These are phyloP conservation scores for Apium graveolens DNA, from an alignment of 129 eudicot species.

Conservation along the genomic window DNA sequence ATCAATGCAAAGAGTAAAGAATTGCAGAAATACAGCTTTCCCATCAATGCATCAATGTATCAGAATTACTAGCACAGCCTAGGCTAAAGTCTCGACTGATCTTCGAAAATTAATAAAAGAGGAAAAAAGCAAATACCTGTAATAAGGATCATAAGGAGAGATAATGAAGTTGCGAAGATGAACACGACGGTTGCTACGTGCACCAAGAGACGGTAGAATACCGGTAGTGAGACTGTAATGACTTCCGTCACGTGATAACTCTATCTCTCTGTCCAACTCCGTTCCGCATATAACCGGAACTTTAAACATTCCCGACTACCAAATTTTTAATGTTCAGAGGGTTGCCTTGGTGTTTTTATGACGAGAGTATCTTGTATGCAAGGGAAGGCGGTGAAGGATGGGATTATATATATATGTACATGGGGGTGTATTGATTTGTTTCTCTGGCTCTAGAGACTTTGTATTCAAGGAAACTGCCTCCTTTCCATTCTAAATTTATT, in stretches of 20 bases:
- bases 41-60: neutral
- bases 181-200: conserved; percentile 51
- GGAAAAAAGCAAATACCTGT: conserved; percentile 34
- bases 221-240: conserved; percentile 63
- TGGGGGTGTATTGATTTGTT: no score
- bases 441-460: neutral
- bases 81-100: neutral
- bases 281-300: conserved; percentile 47
- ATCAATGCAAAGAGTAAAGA: neutral
- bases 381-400: no score
- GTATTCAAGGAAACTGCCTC: neutral
- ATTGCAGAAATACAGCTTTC: neutral
- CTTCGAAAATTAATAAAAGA: neutral
- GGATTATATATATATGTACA: no score
- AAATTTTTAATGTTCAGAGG: no score
- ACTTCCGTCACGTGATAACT: conserved; percentile 68
- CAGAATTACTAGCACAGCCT: neutral
- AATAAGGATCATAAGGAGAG: conserved; percentile 62
- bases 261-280: conserved; percentile 29
- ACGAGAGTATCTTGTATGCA: no score
- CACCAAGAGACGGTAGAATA: conserved; percentile 76
- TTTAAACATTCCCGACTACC: conserved; percentile 15
- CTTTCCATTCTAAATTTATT: no score
- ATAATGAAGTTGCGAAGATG: conserved; percentile 41
- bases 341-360: no score